These are phyloP conservation scores for Termitomyces sp. DNA, from an alignment of 768 basidiomycete species.

Conservation along the genomic window DNA sequence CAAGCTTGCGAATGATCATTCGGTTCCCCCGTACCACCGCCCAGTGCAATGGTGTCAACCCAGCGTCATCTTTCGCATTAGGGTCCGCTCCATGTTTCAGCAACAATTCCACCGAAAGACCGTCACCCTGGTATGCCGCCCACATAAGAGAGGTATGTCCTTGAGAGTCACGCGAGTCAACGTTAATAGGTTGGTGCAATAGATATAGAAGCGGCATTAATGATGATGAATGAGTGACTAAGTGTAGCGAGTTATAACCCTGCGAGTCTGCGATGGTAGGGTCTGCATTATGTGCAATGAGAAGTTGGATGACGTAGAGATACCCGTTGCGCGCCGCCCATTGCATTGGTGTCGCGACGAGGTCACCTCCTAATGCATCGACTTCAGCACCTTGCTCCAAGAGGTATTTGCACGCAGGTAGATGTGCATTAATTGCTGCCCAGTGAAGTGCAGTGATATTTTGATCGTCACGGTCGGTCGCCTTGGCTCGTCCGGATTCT, in stretches of 20 bases:
- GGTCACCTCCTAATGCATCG: constrained; percentile 90
- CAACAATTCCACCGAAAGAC: constrained; percentile 86
- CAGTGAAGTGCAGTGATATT: constrained; percentile 96
- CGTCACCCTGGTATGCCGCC: constrained; percentile 99
- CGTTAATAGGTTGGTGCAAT: constrained; percentile 87
- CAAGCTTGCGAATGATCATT: constrained; percentile 73
- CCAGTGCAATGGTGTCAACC: constrained; percentile 92
- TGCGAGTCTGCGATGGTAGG: constrained; percentile 89
- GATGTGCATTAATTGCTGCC: constrained; percentile 96
- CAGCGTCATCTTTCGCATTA: constrained; percentile 70
- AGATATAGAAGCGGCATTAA: constrained; percentile 94
- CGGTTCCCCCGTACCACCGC: constrained; percentile 94
- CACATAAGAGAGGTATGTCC: constrained; percentile 97
- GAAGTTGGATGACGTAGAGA: constrained; percentile 90
- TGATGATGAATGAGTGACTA: constrained; percentile 90
- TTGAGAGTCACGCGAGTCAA: constrained; percentile 85
- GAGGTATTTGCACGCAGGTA: constrained; percentile 81
- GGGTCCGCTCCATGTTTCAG: constrained; percentile 83
- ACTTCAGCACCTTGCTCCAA: constrained; percentile 93
- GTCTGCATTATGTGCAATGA: constrained; percentile 87
- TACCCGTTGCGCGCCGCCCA: constrained; percentile 99
- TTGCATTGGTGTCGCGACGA: constrained; percentile 91
- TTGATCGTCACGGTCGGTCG: constrained; percentile 79
- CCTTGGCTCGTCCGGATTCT: constrained; percentile 62
- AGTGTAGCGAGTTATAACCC: constrained; percentile 93